These are phyloP conservation scores for Platanthera zijinensis DNA, from an alignment of 106 monocot genomes.

Conservation along the genomic window DNA sequence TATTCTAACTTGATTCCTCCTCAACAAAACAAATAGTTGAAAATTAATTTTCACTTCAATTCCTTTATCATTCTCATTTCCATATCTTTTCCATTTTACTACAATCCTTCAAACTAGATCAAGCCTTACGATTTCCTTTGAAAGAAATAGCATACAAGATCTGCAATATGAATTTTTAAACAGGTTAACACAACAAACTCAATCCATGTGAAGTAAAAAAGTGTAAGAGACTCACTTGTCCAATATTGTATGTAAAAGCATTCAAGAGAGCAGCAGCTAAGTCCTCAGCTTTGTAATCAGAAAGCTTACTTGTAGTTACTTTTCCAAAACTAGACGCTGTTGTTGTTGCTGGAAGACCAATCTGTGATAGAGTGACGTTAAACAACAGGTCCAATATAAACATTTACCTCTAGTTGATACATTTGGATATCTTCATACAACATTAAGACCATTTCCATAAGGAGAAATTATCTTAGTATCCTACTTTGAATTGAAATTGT, in stretches of 20 bases:
- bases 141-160: background rate
- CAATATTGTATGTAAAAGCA: constrained; percentile 74
- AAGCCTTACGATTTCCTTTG: background rate
- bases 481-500: too few species aligned
- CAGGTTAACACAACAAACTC: background rate
- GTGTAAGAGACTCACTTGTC: constrained; percentile 35
- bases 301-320: constrained; percentile 56
- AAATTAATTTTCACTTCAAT: too few species aligned
- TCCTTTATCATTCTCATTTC: too few species aligned
- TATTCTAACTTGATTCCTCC: too few species aligned
- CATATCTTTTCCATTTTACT: too few species aligned
- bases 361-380: constrained; percentile 17
- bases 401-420: background rate
- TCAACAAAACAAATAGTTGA: too few species aligned
- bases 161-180: background rate
- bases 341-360: constrained; percentile 64
- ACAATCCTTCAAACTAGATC: too few species aligned
- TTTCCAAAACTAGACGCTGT: constrained; percentile 77
- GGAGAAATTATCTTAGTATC: background rate
- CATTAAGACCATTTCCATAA: background rate
- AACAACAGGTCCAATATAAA: background rate
- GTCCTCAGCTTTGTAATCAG: constrained; percentile 67
- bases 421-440: background rate
- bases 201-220: background rate
- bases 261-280: constrained; percentile 75